Evolutionary conservation across 78 protist species (phyloP).

Genomic region (Acrasis kona): DNA sequence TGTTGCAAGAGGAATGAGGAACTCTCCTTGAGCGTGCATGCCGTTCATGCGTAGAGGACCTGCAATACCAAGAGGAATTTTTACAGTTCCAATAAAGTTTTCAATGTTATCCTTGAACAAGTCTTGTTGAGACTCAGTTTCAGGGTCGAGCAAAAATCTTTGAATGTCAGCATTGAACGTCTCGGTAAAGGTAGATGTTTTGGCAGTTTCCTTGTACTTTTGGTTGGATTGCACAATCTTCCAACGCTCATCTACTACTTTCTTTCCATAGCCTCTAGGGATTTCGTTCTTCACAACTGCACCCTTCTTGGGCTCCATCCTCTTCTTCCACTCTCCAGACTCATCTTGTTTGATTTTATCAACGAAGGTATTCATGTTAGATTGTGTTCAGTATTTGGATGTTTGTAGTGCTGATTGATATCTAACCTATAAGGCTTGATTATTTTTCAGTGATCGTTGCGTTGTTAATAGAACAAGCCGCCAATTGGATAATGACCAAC

Average conservation of each 20-base stretch:
- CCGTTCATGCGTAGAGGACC: conserved; percentile 73
- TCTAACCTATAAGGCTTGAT: too few relatives aligned
- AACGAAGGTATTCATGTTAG: too few relatives aligned
- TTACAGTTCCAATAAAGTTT: conserved; percentile 21
- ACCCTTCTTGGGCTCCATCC: not conserved
- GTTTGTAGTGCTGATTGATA: too few relatives aligned
- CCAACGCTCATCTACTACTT: not conserved
- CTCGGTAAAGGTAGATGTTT: not conserved
- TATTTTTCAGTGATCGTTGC: too few relatives aligned
- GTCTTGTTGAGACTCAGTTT: not conserved
- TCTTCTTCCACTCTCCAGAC: not conserved
- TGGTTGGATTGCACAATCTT: not conserved
- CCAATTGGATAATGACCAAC: too few relatives aligned
- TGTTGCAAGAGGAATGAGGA: conserved; percentile 74
- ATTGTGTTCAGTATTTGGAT: too few relatives aligned
- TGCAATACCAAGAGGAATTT: conserved; percentile 70
- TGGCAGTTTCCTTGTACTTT: not conserved
- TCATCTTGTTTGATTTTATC: too few relatives aligned
- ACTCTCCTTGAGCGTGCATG: not conserved
- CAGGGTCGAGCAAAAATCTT: not conserved
- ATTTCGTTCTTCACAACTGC: not conserved
- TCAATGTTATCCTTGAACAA: not conserved
- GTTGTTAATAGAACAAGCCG: too few relatives aligned
- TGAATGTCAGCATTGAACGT: not conserved
- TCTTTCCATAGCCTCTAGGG: not conserved